phyloP scores from a whole-genome alignment of 495 filamentous ascomycete genomes.

The Thozetella sp. region DNA sequence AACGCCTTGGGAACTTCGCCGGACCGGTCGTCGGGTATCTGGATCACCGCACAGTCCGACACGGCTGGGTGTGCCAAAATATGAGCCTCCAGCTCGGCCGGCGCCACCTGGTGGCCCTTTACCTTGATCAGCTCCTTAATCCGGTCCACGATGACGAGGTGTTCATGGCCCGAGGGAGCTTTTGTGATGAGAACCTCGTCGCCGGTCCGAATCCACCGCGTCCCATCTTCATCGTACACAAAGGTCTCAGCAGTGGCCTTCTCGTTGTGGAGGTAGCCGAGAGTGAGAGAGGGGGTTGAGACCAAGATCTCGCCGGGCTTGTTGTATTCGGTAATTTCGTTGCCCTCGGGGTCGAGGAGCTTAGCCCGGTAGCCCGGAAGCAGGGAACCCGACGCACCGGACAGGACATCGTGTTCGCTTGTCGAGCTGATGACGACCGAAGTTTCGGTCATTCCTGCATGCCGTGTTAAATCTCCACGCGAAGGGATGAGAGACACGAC shows the following conservation, averaged over 20 bases:
- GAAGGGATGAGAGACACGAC: neutral
- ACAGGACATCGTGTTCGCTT: conserved; percentile 59
- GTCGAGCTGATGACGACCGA: conserved; percentile 68
- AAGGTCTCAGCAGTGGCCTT: conserved; percentile 19
- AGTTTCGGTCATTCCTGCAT: conserved; percentile 75
- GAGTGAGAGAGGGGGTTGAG: conserved; percentile 56
- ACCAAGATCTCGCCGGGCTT: conserved; percentile 64
- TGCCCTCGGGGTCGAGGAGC: conserved; percentile 68
- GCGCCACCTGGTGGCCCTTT: conserved; percentile 70
- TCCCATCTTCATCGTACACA: neutral
- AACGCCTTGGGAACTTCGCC: conserved; percentile 70
- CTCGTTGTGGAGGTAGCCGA: conserved; percentile 46
- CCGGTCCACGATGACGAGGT: conserved; percentile 72
- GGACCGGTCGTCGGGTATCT: conserved; percentile 58
- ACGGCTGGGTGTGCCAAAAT: conserved; percentile 58
- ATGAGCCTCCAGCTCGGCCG: conserved; percentile 69
- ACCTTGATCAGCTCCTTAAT: conserved; percentile 83
- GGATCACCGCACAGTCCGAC: conserved; percentile 62
- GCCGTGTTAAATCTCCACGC: too few species aligned
- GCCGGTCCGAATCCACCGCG: conserved; percentile 65
- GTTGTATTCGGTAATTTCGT: conserved; percentile 67
- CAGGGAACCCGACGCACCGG: conserved; percentile 73
- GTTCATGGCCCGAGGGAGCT: conserved; percentile 40
- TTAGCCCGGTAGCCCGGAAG: conserved; percentile 65
- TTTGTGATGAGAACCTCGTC: conserved; percentile 62